Base-by-base conservation (phyloP, 192 early-diverging fungal genomes). In the Podochytrium sp. region DNA sequence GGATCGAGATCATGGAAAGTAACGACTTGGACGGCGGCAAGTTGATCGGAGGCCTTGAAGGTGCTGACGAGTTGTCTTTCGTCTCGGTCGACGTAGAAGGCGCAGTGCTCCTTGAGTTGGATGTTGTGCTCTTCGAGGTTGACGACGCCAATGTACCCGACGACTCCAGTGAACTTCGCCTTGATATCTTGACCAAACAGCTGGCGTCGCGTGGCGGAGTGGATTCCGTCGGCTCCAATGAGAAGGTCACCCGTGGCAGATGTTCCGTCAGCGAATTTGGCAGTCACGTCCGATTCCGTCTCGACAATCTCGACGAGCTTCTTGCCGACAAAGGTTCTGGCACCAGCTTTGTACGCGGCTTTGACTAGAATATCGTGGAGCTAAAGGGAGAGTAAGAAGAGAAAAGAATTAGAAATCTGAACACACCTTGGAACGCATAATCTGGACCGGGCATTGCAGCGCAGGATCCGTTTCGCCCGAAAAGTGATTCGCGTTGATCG, bases 151-250 rank as follows among this genome's bases (percentile, higher is more conserved):
- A 66, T 50, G 64, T 49, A 49, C 32, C 64, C 64, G n/a, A 50
- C 32, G 10, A 65, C 40, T 20, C 64, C 29, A 50, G 12, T 27
- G 30, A 66, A 49, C 32, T 42, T 12, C 6, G 64, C 20, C 0
- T 49, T 42, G 5, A 42, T 12, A 49, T 14, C 10, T 16, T 41
- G 41, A 5, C 20, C 20, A 50, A 66, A 66, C 4, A 49, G 7
- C 12, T 25, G 25, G 0, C 38, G 64, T 12, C 64, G 64, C 23
- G 43, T 66, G 39, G n/a, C 32, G 30, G 41, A 49, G 64, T 66
- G 64, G 32, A 66, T 66, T 0, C 64, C 64, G 43, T 66, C 64
- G n/a, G 64, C 64, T 12, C 64, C 64, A 32, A 66, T 29, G 5
- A 66, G 20, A 30, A 66, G 49, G 43, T 66, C 64, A 6, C 12